Evolutionary conservation across 2,329 filamentous ascomycete genomes (phyloP).

Genomic region (Erysiphe pulchra): DNA sequence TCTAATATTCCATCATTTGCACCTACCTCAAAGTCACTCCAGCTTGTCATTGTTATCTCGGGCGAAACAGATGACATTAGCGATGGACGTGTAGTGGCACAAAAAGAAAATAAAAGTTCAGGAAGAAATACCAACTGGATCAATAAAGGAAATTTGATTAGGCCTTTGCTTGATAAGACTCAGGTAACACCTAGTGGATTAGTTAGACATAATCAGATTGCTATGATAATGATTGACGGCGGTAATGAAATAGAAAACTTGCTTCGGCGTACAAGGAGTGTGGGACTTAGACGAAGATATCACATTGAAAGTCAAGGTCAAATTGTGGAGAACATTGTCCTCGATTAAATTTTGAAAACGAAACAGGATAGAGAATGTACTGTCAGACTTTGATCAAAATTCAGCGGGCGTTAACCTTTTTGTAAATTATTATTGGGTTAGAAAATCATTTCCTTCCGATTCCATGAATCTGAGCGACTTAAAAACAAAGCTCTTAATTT

Average conservation of each 20-base stretch:
- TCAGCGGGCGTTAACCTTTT: no score
- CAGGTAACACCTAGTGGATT: constrained; percentile 24
- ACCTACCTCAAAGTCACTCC: constrained; percentile 32
- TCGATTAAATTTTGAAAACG: constrained; percentile 13
- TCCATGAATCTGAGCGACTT: no score
- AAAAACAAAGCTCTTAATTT: no score
- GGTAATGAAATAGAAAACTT: constrained; percentile 37
- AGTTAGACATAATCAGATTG: constrained; percentile 32
- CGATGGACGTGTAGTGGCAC: constrained; percentile 11
- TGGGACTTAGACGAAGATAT: constrained; percentile 59
- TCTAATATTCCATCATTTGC: constrained; percentile 59
- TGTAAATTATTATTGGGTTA: no score
- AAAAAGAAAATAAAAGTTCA: constrained; percentile 5
- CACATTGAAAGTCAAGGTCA: constrained; percentile 59
- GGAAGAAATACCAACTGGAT: not conserved
- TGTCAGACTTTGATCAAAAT: no score
- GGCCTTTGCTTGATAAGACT: constrained; percentile 49
- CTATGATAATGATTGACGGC: constrained; percentile 62
- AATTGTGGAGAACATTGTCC: constrained; percentile 52
- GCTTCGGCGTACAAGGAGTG: constrained; percentile 32
- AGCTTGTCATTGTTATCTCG: constrained; percentile 58
- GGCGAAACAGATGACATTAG: constrained; percentile 18
- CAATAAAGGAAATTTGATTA: constrained; percentile 11
- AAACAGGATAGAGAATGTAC: no score
- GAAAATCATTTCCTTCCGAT: no score